Evolutionary conservation across 768 basidiomycete genomes (phyloP).

Genomic region (Wakefieldia striispora): DNA sequence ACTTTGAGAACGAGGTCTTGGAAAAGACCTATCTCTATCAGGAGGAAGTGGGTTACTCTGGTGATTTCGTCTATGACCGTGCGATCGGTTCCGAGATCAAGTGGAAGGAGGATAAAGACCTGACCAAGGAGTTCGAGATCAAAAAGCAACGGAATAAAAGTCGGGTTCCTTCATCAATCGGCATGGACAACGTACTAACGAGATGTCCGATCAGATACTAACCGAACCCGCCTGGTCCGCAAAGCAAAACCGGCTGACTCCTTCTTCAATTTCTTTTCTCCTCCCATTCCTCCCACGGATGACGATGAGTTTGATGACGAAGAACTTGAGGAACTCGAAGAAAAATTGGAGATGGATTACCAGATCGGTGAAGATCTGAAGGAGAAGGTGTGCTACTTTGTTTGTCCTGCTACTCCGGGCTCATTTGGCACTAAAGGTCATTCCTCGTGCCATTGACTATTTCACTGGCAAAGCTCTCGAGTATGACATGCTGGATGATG

Average conservation of each 20-base stretch:
- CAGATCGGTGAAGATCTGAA: constrained; percentile 98
- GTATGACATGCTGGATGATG: constrained; percentile 61
- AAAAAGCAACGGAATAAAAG: constrained; percentile 99
- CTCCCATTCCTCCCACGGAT: constrained; percentile 70
- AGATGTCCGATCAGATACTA: constrained; percentile 55
- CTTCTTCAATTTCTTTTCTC: constrained; percentile 98
- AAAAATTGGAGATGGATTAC: constrained; percentile 93
- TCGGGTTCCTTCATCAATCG: constrained; percentile 29
- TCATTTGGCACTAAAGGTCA: constrained; percentile 52
- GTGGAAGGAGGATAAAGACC: constrained; percentile 98
- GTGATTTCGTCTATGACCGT: constrained; percentile 95
- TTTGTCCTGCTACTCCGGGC: neutral
- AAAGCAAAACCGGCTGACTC: constrained; percentile 91
- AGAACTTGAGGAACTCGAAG: constrained; percentile 87
- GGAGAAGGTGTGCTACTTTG: constrained; percentile 65
- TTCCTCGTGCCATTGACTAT: constrained; percentile 94
- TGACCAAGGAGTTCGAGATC: constrained; percentile 96
- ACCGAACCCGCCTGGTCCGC: constrained; percentile 76
- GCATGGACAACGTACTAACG: neutral
- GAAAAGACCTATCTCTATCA: constrained; percentile 95
- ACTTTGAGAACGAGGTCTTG: constrained; percentile 79
- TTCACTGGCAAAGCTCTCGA: constrained; percentile 96
- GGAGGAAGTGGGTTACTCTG: constrained; percentile 90
- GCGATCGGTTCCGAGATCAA: constrained; percentile 89
- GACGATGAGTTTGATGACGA: constrained; percentile 78